Percentiles rank a stretch among this genome's conserved stretches.
Evolutionary conservation across 1,284 basidiomycete genomes (phyloP).

Genomic region (Phellopilus nigrolimitatus): DNA sequence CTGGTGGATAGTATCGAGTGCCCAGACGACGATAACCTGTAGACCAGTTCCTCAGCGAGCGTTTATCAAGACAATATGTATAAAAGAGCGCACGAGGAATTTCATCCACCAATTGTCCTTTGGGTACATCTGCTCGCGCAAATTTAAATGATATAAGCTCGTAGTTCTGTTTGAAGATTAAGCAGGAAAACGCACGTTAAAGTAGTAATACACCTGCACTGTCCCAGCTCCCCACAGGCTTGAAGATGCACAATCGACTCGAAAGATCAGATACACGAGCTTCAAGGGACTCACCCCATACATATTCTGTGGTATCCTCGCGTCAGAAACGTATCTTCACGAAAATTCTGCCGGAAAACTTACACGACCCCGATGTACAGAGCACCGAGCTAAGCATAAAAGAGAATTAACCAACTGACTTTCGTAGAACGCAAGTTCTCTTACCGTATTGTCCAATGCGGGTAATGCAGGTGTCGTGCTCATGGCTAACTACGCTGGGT

Average conservation of each 20-base stretch:
- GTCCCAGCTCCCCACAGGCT: slow-evolving; percentile 9
- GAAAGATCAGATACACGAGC: not conserved
- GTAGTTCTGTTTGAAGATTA: not conserved
- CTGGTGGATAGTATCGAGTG: slow-evolving; percentile 20
- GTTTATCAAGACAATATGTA: not conserved
- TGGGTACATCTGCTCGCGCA: slow-evolving; percentile 6
- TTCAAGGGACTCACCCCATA: not conserved
- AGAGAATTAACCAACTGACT: too few relatives aligned
- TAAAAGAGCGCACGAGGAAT: not conserved
- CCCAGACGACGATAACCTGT: slow-evolving; percentile 17
- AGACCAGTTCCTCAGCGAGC: not conserved
- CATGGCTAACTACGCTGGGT: too few relatives aligned
- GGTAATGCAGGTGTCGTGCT: too few relatives aligned
- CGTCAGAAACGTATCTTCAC: not conserved
- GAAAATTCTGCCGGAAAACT: not conserved
- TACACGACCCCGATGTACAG: not conserved
- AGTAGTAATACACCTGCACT: slow-evolving; percentile 19
- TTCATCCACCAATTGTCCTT: slow-evolving; percentile 17
- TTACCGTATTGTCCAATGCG: too few relatives aligned
- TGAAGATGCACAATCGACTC: too few relatives aligned
- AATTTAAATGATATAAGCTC: not conserved
- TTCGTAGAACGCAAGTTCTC: too few relatives aligned
- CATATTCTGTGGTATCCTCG: not conserved
- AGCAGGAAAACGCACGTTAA: slow-evolving; percentile 2
- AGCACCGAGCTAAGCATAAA: too few relatives aligned